Conservation (phyloP, 129 eudicot genomes). For the Flaveria sonorensis region DNA sequence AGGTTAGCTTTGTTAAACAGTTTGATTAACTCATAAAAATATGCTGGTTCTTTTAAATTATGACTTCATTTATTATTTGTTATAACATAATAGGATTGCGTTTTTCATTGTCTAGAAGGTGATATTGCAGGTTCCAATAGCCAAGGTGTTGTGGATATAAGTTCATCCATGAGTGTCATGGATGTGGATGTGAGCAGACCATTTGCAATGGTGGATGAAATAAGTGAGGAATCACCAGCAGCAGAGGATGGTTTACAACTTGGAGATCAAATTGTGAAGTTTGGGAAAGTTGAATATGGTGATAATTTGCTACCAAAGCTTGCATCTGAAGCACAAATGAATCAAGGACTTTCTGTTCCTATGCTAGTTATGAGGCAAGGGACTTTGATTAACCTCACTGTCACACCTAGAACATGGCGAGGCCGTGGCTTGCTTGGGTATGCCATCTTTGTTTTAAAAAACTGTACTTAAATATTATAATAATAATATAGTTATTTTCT, state of each 20-base stretch:
- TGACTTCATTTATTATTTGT: neutral
- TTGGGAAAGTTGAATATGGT: constrained; percentile 86
- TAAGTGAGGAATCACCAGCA: constrained; percentile 89
- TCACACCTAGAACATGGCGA: constrained; percentile 89
- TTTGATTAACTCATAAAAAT: neutral
- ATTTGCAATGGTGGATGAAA: constrained; percentile 94
- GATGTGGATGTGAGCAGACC: constrained; percentile 64
- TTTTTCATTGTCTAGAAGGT: constrained; percentile 23
- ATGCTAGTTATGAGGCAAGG: constrained; percentile 81
- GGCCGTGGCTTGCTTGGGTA: constrained; percentile 98
- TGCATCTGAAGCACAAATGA: constrained; percentile 79
- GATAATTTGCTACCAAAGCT: constrained; percentile 75
- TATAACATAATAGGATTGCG: neutral
- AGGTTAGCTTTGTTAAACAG: constrained; percentile 43
- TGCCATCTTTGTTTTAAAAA: constrained; percentile 16
- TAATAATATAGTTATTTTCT: neutral
- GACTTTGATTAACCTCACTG: constrained; percentile 51
- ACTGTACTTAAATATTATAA: neutral
- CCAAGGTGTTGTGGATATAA: constrained; percentile 28
- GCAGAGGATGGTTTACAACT: constrained; percentile 97
- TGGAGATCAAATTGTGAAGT: constrained; percentile 89
- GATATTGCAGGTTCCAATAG: constrained; percentile 33
- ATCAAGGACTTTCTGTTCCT: constrained; percentile 60
- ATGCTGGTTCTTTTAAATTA: neutral
- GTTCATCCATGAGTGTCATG: constrained; percentile 41